These are phyloP conservation scores for Phytophthora constricta DNA, from an alignment of 352 stramenopile species.

Conservation along the genomic window DNA sequence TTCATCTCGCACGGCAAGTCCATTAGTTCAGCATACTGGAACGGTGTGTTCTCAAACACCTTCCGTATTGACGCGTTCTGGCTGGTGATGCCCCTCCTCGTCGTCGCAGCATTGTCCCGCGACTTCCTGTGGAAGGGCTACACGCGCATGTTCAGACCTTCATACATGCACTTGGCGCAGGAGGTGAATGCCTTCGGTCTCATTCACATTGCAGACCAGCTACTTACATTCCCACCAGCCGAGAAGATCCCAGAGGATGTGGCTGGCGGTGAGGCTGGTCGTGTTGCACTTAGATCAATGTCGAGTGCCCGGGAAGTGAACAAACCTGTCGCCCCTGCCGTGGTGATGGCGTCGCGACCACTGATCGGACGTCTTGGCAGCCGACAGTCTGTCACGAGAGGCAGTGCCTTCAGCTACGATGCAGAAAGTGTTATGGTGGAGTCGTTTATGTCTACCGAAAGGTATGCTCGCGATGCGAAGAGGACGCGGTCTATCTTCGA, in stretches of 20 bases:
- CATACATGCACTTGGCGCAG: conserved; percentile 88
- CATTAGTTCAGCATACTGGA: conserved; percentile 84
- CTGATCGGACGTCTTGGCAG: conserved; percentile 36
- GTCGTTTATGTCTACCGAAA: conserved; percentile 86
- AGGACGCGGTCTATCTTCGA: conserved; percentile 73
- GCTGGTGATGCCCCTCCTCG: conserved; percentile 75
- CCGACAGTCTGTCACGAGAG: conserved; percentile 52
- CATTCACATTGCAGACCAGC: conserved; percentile 62
- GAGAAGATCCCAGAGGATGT: conserved; percentile 71
- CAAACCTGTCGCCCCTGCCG: conserved; percentile 39
- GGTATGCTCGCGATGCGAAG: conserved; percentile 52
- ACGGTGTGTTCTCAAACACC: conserved; percentile 78
- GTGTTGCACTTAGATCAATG: conserved; percentile 22
- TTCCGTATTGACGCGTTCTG: conserved; percentile 79
- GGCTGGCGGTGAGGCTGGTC: conserved; percentile 34
- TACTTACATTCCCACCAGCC: conserved; percentile 82
- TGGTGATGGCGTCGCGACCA: conserved; percentile 38
- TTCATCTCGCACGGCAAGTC: conserved; percentile 80
- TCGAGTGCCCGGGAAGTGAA: conserved; percentile 37
- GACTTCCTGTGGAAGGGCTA: conserved; percentile 89
- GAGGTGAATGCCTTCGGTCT: conserved; percentile 79
- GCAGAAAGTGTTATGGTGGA: conserved; percentile 91
- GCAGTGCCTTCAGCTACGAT: conserved; percentile 89
- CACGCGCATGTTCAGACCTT: conserved; percentile 77
- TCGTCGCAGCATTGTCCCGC: conserved; percentile 71